Conservation (phyloP, 2,329 filamentous ascomycete genomes). For the Hymenoscyphus linearis region DNA sequence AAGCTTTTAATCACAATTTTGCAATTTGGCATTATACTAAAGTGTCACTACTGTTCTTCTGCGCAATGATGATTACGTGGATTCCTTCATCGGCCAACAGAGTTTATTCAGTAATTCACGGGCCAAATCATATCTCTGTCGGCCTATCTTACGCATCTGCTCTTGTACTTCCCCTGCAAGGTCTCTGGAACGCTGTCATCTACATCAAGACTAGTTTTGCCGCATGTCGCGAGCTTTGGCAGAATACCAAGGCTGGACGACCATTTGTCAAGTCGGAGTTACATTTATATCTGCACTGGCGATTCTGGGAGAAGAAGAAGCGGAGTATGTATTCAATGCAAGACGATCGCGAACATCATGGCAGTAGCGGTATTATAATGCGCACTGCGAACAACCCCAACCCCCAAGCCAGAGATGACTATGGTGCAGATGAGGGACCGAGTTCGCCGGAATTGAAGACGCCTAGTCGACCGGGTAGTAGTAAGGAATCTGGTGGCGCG, state of each 20-base stretch:
- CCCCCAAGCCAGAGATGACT: too few species aligned
- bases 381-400: too few species aligned
- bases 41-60: slow-evolving; percentile 66
- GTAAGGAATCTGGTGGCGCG: too few species aligned
- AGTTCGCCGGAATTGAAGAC: too few species aligned
- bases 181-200: slow-evolving; percentile 79
- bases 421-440: too few species aligned
- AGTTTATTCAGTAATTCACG: slow-evolving; percentile 61
- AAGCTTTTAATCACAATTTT: slow-evolving; percentile 40
- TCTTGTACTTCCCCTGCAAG: slow-evolving; percentile 73
- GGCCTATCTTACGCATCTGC: slow-evolving; percentile 65
- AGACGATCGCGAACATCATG: too few species aligned
- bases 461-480: too few species aligned
- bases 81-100: slow-evolving; percentile 74
- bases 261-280: slow-evolving; percentile 1
- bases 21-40: slow-evolving; percentile 67
- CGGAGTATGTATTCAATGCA: too few species aligned
- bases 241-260: slow-evolving; percentile 1
- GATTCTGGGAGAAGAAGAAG: too few species aligned
- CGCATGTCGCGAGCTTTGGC: slow-evolving; percentile 48
- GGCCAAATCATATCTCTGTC: slow-evolving; percentile 43
- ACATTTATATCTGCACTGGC: too few species aligned
- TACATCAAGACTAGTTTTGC: slow-evolving; percentile 66
- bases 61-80: slow-evolving; percentile 67
- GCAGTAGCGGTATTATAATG: too few species aligned